Evolutionary conservation across 768 basidiomycete genomes (phyloP).

Genomic region (Grammothele lineata): DNA sequence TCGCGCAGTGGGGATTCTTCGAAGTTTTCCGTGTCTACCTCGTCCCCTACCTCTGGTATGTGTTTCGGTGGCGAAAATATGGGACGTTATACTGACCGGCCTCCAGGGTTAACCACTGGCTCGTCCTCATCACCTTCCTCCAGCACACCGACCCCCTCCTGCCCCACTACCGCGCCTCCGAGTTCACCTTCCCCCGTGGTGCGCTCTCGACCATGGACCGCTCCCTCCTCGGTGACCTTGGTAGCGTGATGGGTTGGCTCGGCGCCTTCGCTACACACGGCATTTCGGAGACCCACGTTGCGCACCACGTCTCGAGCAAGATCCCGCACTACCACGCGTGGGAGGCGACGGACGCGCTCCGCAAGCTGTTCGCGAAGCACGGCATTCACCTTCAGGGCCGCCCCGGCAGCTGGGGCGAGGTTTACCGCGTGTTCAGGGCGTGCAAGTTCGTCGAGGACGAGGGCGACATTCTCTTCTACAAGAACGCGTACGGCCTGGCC

Average conservation of each 20-base stretch:
- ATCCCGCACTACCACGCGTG: slow-evolving; percentile 96
- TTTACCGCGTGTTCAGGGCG: slow-evolving; percentile 69
- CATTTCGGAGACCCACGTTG: slow-evolving; percentile 90
- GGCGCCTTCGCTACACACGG: slow-evolving; percentile 85
- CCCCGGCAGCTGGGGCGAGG: slow-evolving; percentile 78
- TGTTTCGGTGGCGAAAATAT: background rate
- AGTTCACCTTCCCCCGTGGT: slow-evolving; percentile 92
- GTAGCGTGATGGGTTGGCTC: slow-evolving; percentile 78
- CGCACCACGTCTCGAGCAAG: slow-evolving; percentile 91
- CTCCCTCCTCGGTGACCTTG: slow-evolving; percentile 71
- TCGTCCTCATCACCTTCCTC: slow-evolving; percentile 93
- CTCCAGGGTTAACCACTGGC: slow-evolving; percentile 89
- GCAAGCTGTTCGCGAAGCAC: slow-evolving; percentile 58
- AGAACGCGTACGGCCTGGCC: slow-evolving; percentile 80
- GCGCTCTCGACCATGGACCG: slow-evolving; percentile 92
- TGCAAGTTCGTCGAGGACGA: slow-evolving; percentile 97
- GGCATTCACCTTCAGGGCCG: slow-evolving; percentile 63
- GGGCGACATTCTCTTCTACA: slow-evolving; percentile 88
- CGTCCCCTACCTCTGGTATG: slow-evolving; percentile 82
- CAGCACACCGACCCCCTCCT: slow-evolving; percentile 97
- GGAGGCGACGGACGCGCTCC: slow-evolving; percentile 87
- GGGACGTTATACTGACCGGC: too few relatives aligned
- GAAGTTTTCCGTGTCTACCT: slow-evolving; percentile 78
- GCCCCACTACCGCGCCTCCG: slow-evolving; percentile 86
- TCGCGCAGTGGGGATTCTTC: slow-evolving; percentile 58